These are phyloP conservation scores for Colletotrichum echinochloae DNA, from an alignment of 2,329 filamentous ascomycete genomes.

Conservation along the genomic window DNA sequence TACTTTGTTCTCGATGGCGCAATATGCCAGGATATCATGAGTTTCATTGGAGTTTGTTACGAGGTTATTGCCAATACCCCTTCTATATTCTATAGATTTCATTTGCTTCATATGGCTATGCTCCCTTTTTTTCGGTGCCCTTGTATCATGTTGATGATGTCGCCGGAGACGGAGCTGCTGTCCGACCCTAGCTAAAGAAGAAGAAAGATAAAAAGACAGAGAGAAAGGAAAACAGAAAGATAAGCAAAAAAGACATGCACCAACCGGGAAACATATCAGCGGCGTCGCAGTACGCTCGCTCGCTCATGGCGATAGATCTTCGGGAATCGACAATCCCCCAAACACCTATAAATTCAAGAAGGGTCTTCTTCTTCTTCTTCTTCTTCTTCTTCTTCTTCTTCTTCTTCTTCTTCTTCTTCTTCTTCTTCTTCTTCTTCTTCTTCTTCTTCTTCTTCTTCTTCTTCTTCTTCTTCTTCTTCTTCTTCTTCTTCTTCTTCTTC, in stretches of 20 bases:
- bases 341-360: background rate
- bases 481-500: constrained; percentile 17
- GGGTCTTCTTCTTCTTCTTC: background rate
- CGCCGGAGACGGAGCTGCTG: background rate
- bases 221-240: background rate
- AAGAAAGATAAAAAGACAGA: too few species aligned
- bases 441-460: constrained; percentile 5
- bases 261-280: constrained; percentile 5
- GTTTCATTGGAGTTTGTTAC: constrained; percentile 23
- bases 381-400: constrained; percentile 13
- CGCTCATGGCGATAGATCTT: constrained; percentile 12
- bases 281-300: constrained; percentile 17
- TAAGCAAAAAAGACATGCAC: constrained; percentile 19
- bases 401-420: constrained; percentile 8
- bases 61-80: constrained; percentile 30
- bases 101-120: constrained; percentile 31
- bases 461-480: constrained; percentile 3
- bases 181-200: background rate
- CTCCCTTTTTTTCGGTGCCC: constrained; percentile 6
- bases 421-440: constrained; percentile 6
- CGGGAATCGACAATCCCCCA: background rate
- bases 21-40: constrained; percentile 28
- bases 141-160: background rate
- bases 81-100: constrained; percentile 33
- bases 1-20: constrained; percentile 1